Base-by-base conservation (phyloP, 2,329 filamentous ascomycete genomes). In the Chaetomium strumarium region DNA sequence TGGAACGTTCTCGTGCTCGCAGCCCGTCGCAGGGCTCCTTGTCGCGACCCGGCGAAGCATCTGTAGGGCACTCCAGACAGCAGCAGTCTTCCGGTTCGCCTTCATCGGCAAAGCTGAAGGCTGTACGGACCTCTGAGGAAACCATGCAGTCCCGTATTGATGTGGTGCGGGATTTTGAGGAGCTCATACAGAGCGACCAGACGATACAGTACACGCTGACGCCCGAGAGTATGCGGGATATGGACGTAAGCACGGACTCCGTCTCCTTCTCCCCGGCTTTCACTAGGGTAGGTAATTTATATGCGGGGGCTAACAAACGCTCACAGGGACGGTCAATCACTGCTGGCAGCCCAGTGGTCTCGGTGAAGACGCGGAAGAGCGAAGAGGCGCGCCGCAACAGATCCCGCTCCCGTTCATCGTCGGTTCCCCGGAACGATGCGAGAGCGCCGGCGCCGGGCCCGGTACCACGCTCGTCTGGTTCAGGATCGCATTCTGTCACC, bases 161-260 rank as follows among this genome's bases (percentile, higher is more conserved):
- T 53, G 80, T 85, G 45, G 79, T 81, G 10, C 81, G 79, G 43
- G 83, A 86, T 60, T 85, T 93, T 62, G 88, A 93, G 63, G 79
- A 90, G 60, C 75, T 92, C 46, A 91, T 93, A 57, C 82, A 88
- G 52, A 90, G 88, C 66, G 85, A 90, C 61, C 82, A 90, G 64
- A 92, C 88, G 1, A 84, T 92, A 40, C 88, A 88, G 61, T 92
- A 86, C 66, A 92, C 88, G 1, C 74, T 92, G 29, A 93, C 88
- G 0, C 88, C 88, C 0, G 83, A 87, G 64, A 88, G 78, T 60
- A 88, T 92, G 79, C 84, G 86, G 55, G 80, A 88, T 58, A 83
- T 88, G 61, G 83, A 88, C 67, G 85, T 88, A 72, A 71, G 80
- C 74, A 29, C 31, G 39, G 2, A 2, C n/a, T 36, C 4, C 13